Evolutionary conservation across 2,329 filamentous ascomycete species (phyloP), one percentile per base, ranked within the genome.

Genomic region (Aspergillus oerlinghausenensis): DNA sequence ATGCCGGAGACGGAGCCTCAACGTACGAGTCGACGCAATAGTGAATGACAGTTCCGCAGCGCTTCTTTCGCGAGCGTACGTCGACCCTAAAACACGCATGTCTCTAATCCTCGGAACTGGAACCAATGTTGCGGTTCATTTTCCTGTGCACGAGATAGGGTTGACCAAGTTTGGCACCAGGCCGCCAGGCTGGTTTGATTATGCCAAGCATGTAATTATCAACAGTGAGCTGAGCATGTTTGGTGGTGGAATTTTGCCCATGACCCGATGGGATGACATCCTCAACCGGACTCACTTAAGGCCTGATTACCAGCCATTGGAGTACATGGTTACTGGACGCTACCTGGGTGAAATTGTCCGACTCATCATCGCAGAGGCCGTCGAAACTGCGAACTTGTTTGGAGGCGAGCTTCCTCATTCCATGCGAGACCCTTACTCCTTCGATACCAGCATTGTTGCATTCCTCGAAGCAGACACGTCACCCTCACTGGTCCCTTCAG

Each of bases 221-320:
- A 88, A 88, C 67, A 87, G 82, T 7, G 85, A 88, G 66, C 75
- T 86, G 63, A 86, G 84, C 74, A 86, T 87, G 84, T 86, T 86
- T 60, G 85, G 83, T 56, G 73, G 73, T 32, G 75, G 79, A 23
- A 77, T 85, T 28, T 75, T 86, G 40, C 82, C 83, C 1, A 79
- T 77, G 62, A 85, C 84, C 5, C 75, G 80, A 14, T 87, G 84
- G 84, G 85, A 88, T 61, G 82, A 86, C 7, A 65, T 78, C 29
- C 74, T 88, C 50, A 87, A 87, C 67, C 69, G 73, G 28, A 77
- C 76, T 5, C 84, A 87, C 63, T 65, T 79, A 17, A 74, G 79
- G 9, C 84, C 84, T 0, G 82, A 86, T 69, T 87, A 86, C 62
- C 85, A 88, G 63, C 85, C 85, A 1, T 77, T 87, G 56, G 85